phyloP scores from a whole-genome alignment of 768 basidiomycete genomes.

The Suillus americanus region DNA sequence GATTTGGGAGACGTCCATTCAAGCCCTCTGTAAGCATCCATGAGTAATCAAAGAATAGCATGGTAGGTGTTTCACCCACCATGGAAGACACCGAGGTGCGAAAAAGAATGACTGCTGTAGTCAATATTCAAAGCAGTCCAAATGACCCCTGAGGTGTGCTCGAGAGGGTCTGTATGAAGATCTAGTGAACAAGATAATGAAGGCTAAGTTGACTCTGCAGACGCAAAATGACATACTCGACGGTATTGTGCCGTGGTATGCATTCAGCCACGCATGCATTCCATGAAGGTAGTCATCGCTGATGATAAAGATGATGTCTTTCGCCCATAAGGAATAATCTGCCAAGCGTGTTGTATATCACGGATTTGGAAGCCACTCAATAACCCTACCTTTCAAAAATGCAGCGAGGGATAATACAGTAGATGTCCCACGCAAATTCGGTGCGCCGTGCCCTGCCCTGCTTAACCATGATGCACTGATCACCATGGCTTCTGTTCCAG shows the following conservation, averaged over 20 bases:
- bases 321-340: constrained; percentile 93
- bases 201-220: neutral
- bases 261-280: constrained; percentile 87
- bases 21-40: constrained; percentile 70
- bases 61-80: constrained; percentile 47
- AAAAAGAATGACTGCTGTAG: constrained; percentile 96
- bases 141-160: constrained; percentile 78
- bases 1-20: constrained; percentile 94
- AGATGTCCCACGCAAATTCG: constrained; percentile 86
- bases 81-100: constrained; percentile 92
- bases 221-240: constrained; percentile 48
- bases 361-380: neutral
- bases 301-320: constrained; percentile 88
- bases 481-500: constrained; percentile 92
- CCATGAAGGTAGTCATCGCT: constrained; percentile 89
- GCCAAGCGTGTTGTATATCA: constrained; percentile 12
- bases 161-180: constrained; percentile 60
- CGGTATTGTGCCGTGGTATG: constrained; percentile 73
- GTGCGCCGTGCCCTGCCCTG: constrained; percentile 49
- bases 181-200: constrained; percentile 40
- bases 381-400: constrained; percentile 72
- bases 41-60: neutral
- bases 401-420: constrained; percentile 82
- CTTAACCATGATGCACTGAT: constrained; percentile 91
- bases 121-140: constrained; percentile 96